A percentile compares a stretch with the other conserved stretches of the same genome.
phyloP scores from a whole-genome alignment of 352 stramenopile species.

The Discostella stelligera region DNA sequence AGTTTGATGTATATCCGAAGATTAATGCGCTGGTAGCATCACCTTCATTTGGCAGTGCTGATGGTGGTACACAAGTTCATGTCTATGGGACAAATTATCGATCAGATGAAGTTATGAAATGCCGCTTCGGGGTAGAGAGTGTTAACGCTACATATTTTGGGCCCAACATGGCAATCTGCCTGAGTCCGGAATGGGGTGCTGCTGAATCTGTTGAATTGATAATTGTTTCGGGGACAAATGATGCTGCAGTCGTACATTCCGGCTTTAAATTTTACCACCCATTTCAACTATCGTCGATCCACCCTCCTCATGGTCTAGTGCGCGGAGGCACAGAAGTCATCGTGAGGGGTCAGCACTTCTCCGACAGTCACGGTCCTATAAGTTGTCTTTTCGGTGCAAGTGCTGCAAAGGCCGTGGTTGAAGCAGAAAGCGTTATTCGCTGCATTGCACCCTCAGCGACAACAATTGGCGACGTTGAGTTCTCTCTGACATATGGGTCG shows the following conservation, averaged over 20 bases:
- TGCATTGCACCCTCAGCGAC: constrained; percentile 31
- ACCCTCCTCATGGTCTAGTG: constrained; percentile 45
- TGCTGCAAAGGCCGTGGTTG: constrained; percentile 27
- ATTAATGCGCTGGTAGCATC: constrained; percentile 35
- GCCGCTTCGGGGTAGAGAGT: constrained; percentile 38
- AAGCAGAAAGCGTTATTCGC: constrained; percentile 33
- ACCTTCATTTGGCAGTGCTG: constrained; percentile 40
- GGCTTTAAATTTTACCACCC: constrained; percentile 47
- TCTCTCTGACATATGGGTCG: constrained; percentile 36
- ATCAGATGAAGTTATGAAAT: constrained; percentile 30
- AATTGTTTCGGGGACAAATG: constrained; percentile 27
- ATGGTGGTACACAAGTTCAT: constrained; percentile 33
- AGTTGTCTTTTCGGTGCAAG: constrained; percentile 45
- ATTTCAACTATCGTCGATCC: constrained; percentile 43
- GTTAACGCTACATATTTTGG: constrained; percentile 34
- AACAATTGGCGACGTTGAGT: constrained; percentile 9
- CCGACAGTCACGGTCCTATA: constrained; percentile 29
- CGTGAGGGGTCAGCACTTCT: constrained; percentile 48
- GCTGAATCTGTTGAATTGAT: constrained; percentile 35
- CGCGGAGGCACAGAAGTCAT: constrained; percentile 46
- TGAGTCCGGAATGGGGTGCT: constrained; percentile 29
- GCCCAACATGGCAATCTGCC: constrained; percentile 47
- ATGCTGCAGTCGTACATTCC: constrained; percentile 31
- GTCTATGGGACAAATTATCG: constrained; percentile 53
- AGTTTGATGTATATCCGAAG: constrained; percentile 32